A percentile compares a stretch with the other conserved stretches of the same genome.
These are phyloP conservation scores for Puccinellia tenuiflora DNA, from an alignment of 176 grass and related monocot genomes.

Conservation along the genomic window DNA sequence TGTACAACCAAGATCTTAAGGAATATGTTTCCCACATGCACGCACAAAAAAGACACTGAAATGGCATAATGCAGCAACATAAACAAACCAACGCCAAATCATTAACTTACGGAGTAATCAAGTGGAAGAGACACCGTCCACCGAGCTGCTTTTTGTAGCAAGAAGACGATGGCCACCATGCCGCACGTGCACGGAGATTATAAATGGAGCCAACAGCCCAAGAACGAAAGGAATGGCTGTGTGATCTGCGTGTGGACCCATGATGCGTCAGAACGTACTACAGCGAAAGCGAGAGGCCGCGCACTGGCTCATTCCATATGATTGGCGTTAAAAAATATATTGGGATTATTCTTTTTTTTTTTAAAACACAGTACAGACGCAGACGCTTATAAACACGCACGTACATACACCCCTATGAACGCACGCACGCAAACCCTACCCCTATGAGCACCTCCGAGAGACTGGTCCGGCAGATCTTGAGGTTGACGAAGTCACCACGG, in stretches of 20 bases:
- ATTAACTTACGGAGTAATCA: background rate
- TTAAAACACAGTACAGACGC: no score
- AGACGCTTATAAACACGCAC: no score
- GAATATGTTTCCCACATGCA: slow-evolving; percentile 45
- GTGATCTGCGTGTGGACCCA: background rate
- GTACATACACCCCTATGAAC: no score
- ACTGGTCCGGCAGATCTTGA: no score
- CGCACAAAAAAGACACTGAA: background rate
- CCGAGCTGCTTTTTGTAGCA: background rate
- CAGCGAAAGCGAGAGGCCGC: background rate
- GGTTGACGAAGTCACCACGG: no score
- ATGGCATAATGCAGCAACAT: background rate
- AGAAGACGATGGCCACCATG: background rate
- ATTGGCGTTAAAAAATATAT: no score
- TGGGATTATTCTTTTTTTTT: no score
- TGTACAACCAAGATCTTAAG: slow-evolving; percentile 23
- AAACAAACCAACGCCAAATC: slow-evolving; percentile 8
- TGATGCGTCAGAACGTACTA: background rate
- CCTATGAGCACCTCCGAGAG: no score
- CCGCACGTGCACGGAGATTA: slow-evolving; percentile 31
- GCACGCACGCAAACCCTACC: no score
- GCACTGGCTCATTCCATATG: background rate
- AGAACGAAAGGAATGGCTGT: background rate
- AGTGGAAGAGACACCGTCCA: background rate
- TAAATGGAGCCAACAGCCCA: background rate